phyloP scores from a whole-genome alignment of 2,329 filamentous ascomycete species.

The Xylariaceae sp. region DNA sequence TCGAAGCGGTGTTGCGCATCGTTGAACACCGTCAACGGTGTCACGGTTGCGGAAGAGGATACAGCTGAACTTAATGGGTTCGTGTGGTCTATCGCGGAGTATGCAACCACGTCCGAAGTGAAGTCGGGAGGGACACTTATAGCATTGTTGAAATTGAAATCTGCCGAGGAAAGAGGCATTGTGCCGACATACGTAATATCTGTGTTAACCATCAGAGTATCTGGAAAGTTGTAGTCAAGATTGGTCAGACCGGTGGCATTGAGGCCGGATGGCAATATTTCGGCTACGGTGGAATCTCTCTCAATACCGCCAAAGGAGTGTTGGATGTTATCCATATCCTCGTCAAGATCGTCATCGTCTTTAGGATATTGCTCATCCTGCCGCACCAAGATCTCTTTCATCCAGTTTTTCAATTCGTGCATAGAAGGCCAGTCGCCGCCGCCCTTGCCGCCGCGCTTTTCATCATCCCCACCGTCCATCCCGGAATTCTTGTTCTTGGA shows the following conservation, averaged over 20 bases:
- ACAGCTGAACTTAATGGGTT: conserved; percentile 36
- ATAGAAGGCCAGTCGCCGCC: conserved; percentile 63
- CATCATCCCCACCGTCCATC: conserved; percentile 44
- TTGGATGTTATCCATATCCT: conserved; percentile 45
- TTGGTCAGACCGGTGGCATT: conserved; percentile 11
- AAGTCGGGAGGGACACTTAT: conserved; percentile 32
- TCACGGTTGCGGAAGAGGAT: conserved; percentile 39
- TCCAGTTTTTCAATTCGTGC: conserved; percentile 64
- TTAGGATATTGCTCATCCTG: conserved; percentile 39
- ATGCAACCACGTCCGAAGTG: conserved; percentile 28
- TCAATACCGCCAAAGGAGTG: conserved; percentile 33
- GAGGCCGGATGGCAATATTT: conserved; percentile 31
- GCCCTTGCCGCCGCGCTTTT: conserved; percentile 61
- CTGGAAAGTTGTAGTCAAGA: conserved; percentile 31
- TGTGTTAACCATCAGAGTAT: conserved; percentile 28
- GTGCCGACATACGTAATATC: conserved; percentile 30
- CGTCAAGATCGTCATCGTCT: conserved; percentile 48
- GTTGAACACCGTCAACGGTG: conserved; percentile 36
- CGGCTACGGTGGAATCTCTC: conserved; percentile 30
- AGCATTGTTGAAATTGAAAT: conserved; percentile 37
- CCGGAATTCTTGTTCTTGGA: conserved; percentile 49
- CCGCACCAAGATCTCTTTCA: conserved; percentile 57
- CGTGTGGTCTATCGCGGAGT: conserved; percentile 32
- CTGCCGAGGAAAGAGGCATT: conserved; percentile 41
- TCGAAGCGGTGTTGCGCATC: conserved; percentile 32